Evolutionary conservation across 2,329 filamentous ascomycete genomes (phyloP), one percentile per base, ranked within the genome.

Genomic region (Pseudogymnoascus sp.): DNA sequence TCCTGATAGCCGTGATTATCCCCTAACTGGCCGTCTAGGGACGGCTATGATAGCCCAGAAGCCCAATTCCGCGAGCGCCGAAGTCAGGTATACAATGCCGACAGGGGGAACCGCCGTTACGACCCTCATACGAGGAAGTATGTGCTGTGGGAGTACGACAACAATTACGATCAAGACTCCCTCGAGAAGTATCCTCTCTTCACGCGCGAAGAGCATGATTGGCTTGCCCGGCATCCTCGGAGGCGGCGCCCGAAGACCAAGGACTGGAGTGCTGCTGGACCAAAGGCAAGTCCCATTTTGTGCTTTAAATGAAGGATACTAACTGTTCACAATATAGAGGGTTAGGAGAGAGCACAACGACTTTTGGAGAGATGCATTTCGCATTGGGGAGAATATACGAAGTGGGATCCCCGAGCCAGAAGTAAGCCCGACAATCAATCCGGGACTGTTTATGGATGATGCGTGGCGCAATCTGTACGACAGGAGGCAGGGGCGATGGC

Each of bases 321-420:
- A 24, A 31, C 7, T 22, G 1, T 24, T 16, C 14, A 10, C 8
- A 31, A 59, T 26, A 19, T 59, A 73, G 71, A 64, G 71, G 59
- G 72, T 70, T 26, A 61, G 66, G 60, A 61, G 62, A 59, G 65
- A 71, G 35, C 63, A 71, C 16, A 66, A 72, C 63, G 56, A 62
- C 26, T 73, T 70, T 50, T 73, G 71, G 71, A 68, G 68, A 37
- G 26, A 68, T 40, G 69, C 71, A 1, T 71, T 72, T 66, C 66
- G 68, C 0, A 59, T 67, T 43, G 68, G 67, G 28, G 40, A 61
- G 14, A 61, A 61, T 43, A 28, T 61, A 22, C 60, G 40, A 19
- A 16, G 19, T 33, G 40, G 40, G 6, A 40, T 40, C 1, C 33
- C 56, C 2, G 56, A 60, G 14, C 31, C 33, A 2, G 33, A 38